Evolutionary conservation across 1,139 yeast genomes (phyloP).

Genomic region (Sugiyamaella castrensis): DNA sequence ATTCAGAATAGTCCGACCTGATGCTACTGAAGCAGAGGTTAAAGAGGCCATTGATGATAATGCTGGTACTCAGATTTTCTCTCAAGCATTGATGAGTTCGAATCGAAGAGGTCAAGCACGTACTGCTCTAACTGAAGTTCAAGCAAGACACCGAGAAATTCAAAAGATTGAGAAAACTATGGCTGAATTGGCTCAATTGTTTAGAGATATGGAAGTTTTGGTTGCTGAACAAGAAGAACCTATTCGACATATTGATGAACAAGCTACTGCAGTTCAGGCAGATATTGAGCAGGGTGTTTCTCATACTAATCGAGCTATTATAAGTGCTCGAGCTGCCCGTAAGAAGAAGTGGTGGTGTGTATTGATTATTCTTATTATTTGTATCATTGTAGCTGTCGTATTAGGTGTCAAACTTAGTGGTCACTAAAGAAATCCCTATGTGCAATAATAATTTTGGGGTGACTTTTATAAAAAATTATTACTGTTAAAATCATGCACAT

Average conservation of each 20-base stretch:
- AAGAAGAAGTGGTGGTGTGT: constrained; percentile 89
- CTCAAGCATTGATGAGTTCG: constrained; percentile 87
- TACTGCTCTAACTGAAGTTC: constrained; percentile 93
- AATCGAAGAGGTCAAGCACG: constrained; percentile 97
- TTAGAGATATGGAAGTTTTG: constrained; percentile 94
- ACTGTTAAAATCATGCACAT: too few species aligned
- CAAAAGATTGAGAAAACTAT: constrained; percentile 92
- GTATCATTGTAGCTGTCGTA: constrained; percentile 67
- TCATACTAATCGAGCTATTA: constrained; percentile 87
- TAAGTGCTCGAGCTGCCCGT: constrained; percentile 85
- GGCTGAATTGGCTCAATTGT: constrained; percentile 92
- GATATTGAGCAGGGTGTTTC: constrained; percentile 95
- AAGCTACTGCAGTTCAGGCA: constrained; percentile 77
- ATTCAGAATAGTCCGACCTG: constrained; percentile 88
- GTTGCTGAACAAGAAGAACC: constrained; percentile 95
- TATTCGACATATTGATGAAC: constrained; percentile 77
- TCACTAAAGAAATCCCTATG: too few species aligned
- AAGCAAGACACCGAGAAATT: constrained; percentile 92
- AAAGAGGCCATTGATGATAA: constrained; percentile 80
- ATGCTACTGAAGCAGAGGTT: constrained; percentile 82
- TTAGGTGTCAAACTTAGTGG: constrained; percentile 27
- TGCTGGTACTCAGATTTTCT: constrained; percentile 86
- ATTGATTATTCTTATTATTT: constrained; percentile 59
- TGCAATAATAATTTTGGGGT: not conserved
- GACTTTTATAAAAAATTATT: not conserved